phyloP scores from a whole-genome alignment of 2,329 filamentous ascomycete genomes.

The Nothopassalora personata region DNA sequence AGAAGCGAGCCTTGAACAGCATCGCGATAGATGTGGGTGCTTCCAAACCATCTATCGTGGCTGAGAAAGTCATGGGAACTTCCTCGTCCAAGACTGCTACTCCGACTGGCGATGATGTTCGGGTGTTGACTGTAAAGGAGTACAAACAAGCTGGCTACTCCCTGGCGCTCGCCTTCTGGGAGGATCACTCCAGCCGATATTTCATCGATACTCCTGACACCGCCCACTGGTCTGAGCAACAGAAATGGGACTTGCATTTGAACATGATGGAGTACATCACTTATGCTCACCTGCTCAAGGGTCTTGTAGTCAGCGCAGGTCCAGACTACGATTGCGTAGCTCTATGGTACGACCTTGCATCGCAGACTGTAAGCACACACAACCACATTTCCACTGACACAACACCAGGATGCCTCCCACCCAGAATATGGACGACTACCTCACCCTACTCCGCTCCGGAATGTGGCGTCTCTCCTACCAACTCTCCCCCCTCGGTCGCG shows the following conservation, averaged over 20 bases:
- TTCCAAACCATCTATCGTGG: slow-evolving; percentile 8
- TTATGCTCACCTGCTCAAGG: slow-evolving; percentile 68
- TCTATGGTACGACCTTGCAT: slow-evolving; percentile 59
- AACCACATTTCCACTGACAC: background rate
- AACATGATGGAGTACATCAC: slow-evolving; percentile 73
- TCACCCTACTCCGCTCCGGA: slow-evolving; percentile 66
- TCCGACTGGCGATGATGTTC: slow-evolving; percentile 47
- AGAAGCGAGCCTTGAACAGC: slow-evolving; percentile 37
- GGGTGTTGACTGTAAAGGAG: slow-evolving; percentile 60
- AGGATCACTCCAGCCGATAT: slow-evolving; percentile 69
- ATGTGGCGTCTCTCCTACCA: slow-evolving; percentile 73
- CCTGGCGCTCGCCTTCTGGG: slow-evolving; percentile 71
- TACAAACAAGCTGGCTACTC: slow-evolving; percentile 65
- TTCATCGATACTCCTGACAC: slow-evolving; percentile 68
- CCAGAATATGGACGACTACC: slow-evolving; percentile 65
- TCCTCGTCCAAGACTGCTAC: slow-evolving; percentile 5
- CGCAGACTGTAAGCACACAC: background rate
- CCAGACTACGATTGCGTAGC: slow-evolving; percentile 72
- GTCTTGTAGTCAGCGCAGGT: slow-evolving; percentile 68
- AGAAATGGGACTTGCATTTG: slow-evolving; percentile 71
- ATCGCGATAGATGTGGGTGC: slow-evolving; percentile 7
- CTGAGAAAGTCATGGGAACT: slow-evolving; percentile 10
- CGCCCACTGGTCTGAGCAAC: slow-evolving; percentile 56
- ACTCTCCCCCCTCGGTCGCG: slow-evolving; percentile 65
- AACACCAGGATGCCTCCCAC: slow-evolving; percentile 65